Base-by-base conservation (phyloP, 441 rosid species). In the Theobroma grandiflorum region DNA sequence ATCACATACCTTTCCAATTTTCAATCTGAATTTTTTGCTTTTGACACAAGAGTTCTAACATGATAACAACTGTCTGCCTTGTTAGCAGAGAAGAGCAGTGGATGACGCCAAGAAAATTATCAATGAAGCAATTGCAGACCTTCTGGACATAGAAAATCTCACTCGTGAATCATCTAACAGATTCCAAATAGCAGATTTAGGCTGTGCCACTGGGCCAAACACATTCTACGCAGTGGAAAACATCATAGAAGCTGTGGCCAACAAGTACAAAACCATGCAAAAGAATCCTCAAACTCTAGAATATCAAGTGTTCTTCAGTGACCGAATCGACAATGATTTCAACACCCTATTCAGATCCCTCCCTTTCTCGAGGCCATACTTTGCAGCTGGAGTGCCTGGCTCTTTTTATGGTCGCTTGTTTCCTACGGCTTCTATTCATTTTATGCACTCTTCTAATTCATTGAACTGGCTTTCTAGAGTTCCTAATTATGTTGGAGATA, bases 321-420 rank as follows among this genome's bases (percentile, higher is more conserved):
- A 74, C 6, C 67, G 45, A 6, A 31, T 57, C 14, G 52, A 33
- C 55, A 74, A 74, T 15, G 78, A 74, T 45, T 74, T 74, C 53
- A 74, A 74, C 42, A 74, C 68, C 3, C 78, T 74, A 7, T 61
- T 74, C 67, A 59, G 68, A 43, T 38, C 64, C 9, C 18, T 74
- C 10, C 68, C 78, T 15, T 26, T 40, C 2, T 33, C 70, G 4
- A 12, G 78, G 49, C 37, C 33, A 7, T 74, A 58, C 67, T 74
- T 58, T 26, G 78, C 78, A 1, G 67, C 37, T 6, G 78, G 53
- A 22, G 68, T 74, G 4, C 78, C 78, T 11, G 78, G 78, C 45
- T 74, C 68, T 2, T 74, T 74, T 45, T 58, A 69, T 14, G 67
- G 78, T 16, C 67, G 78, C 33, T 58, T 74, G 18, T 74, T 74